These are phyloP conservation scores for Lecanicillium sp. DNA, from an alignment of 2,329 filamentous ascomycete species.

Conservation along the genomic window DNA sequence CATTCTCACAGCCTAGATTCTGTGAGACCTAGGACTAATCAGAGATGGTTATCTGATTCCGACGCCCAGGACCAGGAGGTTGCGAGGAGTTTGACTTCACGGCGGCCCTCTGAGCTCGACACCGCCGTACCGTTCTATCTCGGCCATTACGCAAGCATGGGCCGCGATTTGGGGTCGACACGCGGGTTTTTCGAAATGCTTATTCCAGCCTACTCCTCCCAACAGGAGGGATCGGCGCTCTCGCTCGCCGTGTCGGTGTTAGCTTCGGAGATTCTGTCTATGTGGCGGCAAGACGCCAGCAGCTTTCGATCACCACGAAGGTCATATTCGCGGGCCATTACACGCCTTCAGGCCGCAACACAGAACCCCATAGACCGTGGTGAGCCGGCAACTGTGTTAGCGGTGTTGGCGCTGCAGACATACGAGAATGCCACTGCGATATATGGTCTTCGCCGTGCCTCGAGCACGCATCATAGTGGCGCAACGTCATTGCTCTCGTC, in stretches of 20 bases:
- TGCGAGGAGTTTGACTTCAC: background rate
- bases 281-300: background rate
- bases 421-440: background rate
- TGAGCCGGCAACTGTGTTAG: background rate
- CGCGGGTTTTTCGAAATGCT: constrained; percentile 12
- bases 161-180: constrained; percentile 10
- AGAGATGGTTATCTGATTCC: too few species aligned
- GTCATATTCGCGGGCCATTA: background rate
- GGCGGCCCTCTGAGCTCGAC: background rate
- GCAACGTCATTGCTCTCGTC: background rate
- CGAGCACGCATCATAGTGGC: background rate
- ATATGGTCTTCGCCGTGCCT: background rate
- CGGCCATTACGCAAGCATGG: constrained; percentile 3
- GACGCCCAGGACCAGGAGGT: too few species aligned
- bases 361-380: background rate
- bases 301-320: background rate
- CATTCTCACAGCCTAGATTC: too few species aligned
- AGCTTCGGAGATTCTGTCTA: background rate
- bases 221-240: constrained; percentile 11
- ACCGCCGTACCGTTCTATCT: constrained; percentile 9
- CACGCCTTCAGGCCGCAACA: background rate
- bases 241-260: constrained; percentile 10
- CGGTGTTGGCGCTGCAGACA: background rate
- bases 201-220: constrained; percentile 9
- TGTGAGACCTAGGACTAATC: too few species aligned